These are phyloP conservation scores for Colletotrichum orchidophilum DNA, from an alignment of 2,329 filamentous ascomycete species.

Conservation along the genomic window DNA sequence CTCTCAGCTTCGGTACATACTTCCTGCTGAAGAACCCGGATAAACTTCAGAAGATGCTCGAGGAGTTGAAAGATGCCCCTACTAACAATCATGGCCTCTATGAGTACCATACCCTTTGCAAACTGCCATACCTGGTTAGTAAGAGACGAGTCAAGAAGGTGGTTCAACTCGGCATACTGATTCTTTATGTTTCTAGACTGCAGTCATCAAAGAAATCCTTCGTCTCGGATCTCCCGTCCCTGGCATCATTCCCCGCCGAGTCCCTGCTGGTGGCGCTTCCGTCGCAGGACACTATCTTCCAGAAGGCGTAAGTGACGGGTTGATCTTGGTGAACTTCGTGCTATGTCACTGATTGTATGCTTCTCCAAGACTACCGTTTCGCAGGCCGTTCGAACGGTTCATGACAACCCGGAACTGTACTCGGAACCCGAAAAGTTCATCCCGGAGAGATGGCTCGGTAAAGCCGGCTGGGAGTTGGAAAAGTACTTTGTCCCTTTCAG, in stretches of 20 bases:
- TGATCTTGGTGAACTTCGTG: background rate
- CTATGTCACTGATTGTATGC: background rate
- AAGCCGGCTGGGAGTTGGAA: background rate
- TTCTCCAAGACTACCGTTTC: background rate
- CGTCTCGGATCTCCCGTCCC: background rate
- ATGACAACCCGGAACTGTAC: background rate
- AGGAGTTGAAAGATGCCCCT: background rate
- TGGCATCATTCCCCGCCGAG: conserved; percentile 9
- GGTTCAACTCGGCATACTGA: background rate
- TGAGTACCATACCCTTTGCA: background rate
- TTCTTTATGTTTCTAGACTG: background rate
- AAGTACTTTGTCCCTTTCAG: background rate
- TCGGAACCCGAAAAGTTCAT: background rate
- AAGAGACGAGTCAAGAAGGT: background rate
- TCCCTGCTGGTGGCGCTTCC: background rate
- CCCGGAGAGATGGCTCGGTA: background rate
- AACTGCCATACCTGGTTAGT: background rate
- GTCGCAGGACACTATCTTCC: conserved; percentile 7
- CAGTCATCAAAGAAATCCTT: background rate
- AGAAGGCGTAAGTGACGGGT: background rate
- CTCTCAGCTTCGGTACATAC: background rate
- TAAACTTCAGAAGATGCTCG: background rate
- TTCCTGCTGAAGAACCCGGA: background rate
- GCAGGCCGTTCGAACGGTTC: background rate
- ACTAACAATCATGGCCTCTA: background rate